phyloP scores from a whole-genome alignment of 2,329 filamentous ascomycete species.

The Penicillium nordicum region DNA sequence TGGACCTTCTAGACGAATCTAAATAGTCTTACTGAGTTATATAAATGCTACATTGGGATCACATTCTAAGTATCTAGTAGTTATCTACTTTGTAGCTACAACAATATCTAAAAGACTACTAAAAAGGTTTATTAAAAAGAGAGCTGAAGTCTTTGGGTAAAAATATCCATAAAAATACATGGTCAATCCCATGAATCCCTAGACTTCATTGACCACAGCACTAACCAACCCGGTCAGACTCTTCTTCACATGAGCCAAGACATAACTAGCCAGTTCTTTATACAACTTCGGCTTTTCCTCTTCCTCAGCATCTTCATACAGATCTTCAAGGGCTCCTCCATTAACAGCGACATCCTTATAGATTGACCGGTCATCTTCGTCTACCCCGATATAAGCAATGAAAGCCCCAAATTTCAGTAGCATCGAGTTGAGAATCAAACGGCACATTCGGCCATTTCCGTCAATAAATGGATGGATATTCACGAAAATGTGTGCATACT shows the following conservation, averaged over 20 bases:
- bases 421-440: not conserved
- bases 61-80: no score
- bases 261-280: not conserved
- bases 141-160: no score
- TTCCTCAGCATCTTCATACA: not conserved
- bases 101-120: no score
- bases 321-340: not conserved
- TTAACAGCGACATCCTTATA: not conserved
- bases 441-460: not conserved
- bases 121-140: no score
- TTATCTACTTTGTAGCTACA: no score
- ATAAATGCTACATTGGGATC: not conserved
- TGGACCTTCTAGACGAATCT: not conserved
- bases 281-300: not conserved
- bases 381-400: not conserved
- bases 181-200: not conserved
- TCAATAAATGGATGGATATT: slow-evolving; percentile 8
- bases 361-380: not conserved
- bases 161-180: not conserved
- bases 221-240: not conserved
- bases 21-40: no score
- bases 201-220: not conserved
- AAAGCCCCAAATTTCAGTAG: not conserved
- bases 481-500: slow-evolving; percentile 5
- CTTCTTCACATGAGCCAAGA: not conserved